phyloP scores from a whole-genome alignment of 768 basidiomycete species.

The Auricularia cornea region DNA sequence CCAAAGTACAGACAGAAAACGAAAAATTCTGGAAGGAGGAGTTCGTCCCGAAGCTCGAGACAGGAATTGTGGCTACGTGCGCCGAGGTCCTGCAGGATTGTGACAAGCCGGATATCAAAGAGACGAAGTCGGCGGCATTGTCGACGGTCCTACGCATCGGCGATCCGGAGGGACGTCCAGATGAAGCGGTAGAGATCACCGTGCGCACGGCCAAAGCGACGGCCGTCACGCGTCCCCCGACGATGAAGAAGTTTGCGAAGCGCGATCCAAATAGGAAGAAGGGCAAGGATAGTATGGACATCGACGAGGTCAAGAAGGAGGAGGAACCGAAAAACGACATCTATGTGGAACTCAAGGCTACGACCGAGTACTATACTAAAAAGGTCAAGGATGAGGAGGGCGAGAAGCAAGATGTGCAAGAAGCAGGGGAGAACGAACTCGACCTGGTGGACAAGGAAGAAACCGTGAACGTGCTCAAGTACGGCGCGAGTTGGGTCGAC shows the following conservation, averaged over 20 bases:
- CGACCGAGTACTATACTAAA: conserved; percentile 48
- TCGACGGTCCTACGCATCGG: conserved; percentile 71
- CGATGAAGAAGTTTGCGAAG: conserved; percentile 68
- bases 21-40: conserved; percentile 58
- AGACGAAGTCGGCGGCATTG: conserved; percentile 56
- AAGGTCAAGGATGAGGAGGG: conserved; percentile 28
- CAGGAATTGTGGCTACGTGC: conserved; percentile 56
- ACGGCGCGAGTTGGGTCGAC: conserved; percentile 81
- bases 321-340: conserved; percentile 19
- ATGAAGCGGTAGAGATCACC: conserved; percentile 66
- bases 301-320: conserved; percentile 17
- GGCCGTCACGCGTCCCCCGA: conserved; percentile 53
- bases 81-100: conserved; percentile 57
- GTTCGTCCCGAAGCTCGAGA: conserved; percentile 32
- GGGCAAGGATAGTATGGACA: conserved; percentile 24
- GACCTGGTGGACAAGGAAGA: conserved; percentile 59
- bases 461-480: conserved; percentile 76
- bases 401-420: conserved; percentile 17
- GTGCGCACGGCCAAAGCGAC: conserved; percentile 80
- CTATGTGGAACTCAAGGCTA: conserved; percentile 29
- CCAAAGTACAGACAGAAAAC: conserved; percentile 47
- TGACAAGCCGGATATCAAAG: conserved; percentile 52
- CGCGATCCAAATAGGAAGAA: conserved; percentile 18
- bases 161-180: conserved; percentile 52
- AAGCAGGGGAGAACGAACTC: conserved; percentile 7